Percentiles rank a stretch among this genome's conserved stretches.
Evolutionary conservation across 495 filamentous ascomycete genomes (phyloP).

Genomic region (Aspergillus homomorphus): DNA sequence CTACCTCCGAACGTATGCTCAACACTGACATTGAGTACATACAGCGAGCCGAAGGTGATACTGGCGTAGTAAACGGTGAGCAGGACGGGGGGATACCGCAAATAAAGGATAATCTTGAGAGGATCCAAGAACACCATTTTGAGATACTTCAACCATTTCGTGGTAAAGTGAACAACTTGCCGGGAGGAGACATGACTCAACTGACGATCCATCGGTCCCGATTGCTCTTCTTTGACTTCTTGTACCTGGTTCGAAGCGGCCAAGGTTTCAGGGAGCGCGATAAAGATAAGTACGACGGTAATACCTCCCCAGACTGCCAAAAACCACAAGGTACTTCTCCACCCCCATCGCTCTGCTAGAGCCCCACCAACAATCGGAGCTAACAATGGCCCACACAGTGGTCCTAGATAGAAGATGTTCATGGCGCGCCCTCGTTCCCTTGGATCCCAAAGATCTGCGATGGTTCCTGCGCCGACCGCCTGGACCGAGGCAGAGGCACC

Average conservation of each 20-base stretch:
- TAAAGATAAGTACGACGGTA: conserved; percentile 57
- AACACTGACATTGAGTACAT: conserved; percentile 83
- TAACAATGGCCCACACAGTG: conserved; percentile 79
- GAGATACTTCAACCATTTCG: conserved; percentile 47
- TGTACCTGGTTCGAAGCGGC: conserved; percentile 19
- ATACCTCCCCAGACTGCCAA: conserved; percentile 71
- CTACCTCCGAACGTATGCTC: conserved; percentile 66
- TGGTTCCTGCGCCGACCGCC: conserved; percentile 88
- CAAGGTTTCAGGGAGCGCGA: conserved; percentile 71
- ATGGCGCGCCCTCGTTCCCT: conserved; percentile 82
- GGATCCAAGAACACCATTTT: conserved; percentile 78
- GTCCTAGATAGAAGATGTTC: conserved; percentile 89
- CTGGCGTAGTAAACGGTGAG: conserved; percentile 79
- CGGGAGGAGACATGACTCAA: conserved; percentile 61
- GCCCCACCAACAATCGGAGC: conserved; percentile 85
- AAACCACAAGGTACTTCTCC: conserved; percentile 89
- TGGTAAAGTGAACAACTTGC: conserved; percentile 57
- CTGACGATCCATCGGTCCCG: conserved; percentile 22
- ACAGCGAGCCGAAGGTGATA: conserved; percentile 79
- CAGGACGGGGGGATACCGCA: conserved; percentile 76
- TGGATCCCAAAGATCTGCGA: conserved; percentile 87
- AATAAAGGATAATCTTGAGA: conserved; percentile 69
- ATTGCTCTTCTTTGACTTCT: conserved; percentile 20
- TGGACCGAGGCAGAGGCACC: conserved; percentile 86
- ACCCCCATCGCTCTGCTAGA: conserved; percentile 66